These are phyloP conservation scores for Cryptosporidium canis DNA, from an alignment of 169 alveolate species.

Conservation along the genomic window DNA sequence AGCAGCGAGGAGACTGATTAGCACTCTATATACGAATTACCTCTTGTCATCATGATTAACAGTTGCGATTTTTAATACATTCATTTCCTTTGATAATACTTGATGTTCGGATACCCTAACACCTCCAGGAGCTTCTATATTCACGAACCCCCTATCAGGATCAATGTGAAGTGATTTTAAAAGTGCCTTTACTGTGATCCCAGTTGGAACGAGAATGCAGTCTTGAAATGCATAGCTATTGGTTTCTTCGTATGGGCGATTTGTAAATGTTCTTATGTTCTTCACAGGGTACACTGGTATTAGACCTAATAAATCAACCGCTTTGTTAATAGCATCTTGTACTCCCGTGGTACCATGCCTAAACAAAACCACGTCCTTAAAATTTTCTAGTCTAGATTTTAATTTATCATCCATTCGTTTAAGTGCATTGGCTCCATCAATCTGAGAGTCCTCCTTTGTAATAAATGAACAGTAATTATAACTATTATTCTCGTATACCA, in stretches of 20 bases:
- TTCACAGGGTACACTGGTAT: slow-evolving; percentile 81
- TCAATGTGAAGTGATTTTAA: slow-evolving; percentile 75
- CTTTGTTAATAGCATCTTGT: slow-evolving; percentile 77
- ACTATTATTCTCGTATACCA: neutral
- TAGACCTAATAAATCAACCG: slow-evolving; percentile 76
- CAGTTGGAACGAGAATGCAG: slow-evolving; percentile 79
- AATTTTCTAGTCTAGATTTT: slow-evolving; percentile 74
- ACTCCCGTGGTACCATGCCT: slow-evolving; percentile 83
- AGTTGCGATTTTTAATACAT: slow-evolving; percentile 73
- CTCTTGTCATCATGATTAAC: slow-evolving; percentile 1
- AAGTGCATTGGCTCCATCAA: slow-evolving; percentile 9
- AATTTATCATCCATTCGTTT: slow-evolving; percentile 79
- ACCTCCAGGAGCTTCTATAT: slow-evolving; percentile 80
- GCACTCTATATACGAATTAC: neutral
- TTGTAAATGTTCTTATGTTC: slow-evolving; percentile 63
- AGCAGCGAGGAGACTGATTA: neutral
- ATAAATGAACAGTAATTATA: slow-evolving; percentile 37
- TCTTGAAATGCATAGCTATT: slow-evolving; percentile 75
- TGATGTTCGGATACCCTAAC: slow-evolving; percentile 78
- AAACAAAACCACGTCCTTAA: slow-evolving; percentile 80
- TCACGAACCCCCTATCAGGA: slow-evolving; percentile 72
- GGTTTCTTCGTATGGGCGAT: slow-evolving; percentile 39
- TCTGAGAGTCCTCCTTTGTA: slow-evolving; percentile 68
- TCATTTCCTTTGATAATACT: slow-evolving; percentile 74
- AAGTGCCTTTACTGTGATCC: slow-evolving; percentile 76